These are phyloP conservation scores for Hymenoscyphus occultus DNA, from an alignment of 2,329 filamentous ascomycete species.

Conservation along the genomic window DNA sequence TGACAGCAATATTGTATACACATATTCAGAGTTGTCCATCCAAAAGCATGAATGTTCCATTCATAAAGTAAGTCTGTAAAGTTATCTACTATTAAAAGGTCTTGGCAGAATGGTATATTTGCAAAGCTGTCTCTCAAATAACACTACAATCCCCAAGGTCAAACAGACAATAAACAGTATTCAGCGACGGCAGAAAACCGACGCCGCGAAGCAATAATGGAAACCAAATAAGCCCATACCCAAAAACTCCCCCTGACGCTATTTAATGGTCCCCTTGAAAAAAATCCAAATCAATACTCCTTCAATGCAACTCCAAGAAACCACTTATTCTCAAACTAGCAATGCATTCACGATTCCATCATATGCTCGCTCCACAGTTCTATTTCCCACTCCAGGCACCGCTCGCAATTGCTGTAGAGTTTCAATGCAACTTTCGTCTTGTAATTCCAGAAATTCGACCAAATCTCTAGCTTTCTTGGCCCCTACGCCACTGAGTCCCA, in stretches of 20 bases:
- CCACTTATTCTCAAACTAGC: conserved; percentile 5
- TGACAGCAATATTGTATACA: too few species aligned
- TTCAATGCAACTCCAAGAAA: conserved; percentile 4
- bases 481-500: conserved; percentile 66
- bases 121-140: not conserved
- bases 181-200: not conserved
- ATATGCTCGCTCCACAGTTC: conserved; percentile 53
- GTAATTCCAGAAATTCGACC: conserved; percentile 52
- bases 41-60: too few species aligned
- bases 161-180: not conserved
- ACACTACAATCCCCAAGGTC: not conserved
- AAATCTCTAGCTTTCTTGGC: conserved; percentile 66
- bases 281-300: conserved; percentile 3
- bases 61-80: not conserved
- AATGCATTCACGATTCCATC: conserved; percentile 31
- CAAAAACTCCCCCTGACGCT: not conserved
- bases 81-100: not conserved
- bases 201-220: not conserved
- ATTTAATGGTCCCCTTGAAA: not conserved
- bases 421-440: conserved; percentile 44
- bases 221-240: not conserved
- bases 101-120: not conserved
- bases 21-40: too few species aligned
- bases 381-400: conserved; percentile 56
- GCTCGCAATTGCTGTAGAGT: conserved; percentile 50